Conservation (phyloP, 139 green algal genomes). For the Tetratostichococcus sp. region DNA sequence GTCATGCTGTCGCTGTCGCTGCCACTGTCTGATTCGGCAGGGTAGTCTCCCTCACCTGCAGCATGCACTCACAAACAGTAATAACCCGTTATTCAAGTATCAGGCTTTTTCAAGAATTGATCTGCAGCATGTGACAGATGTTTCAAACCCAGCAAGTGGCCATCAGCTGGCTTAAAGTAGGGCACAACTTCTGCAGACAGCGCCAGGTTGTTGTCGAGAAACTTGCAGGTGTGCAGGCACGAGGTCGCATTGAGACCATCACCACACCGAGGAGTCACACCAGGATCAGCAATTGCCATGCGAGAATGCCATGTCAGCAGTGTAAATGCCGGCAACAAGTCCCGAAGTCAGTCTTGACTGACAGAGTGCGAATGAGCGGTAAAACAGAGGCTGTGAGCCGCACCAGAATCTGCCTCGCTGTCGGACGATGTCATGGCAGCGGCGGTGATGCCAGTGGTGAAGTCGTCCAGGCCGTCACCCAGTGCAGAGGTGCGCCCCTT, state of each 20-base stretch:
- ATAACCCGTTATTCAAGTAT: too few species aligned
- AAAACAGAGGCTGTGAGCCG: too few species aligned
- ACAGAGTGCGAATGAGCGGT: not conserved
- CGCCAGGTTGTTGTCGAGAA: too few species aligned
- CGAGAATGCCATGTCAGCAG: not conserved
- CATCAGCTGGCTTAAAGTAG: too few species aligned
- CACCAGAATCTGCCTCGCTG: not conserved
- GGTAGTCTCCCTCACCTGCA: not conserved
- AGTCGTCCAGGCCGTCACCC: slow-evolving; percentile 40
- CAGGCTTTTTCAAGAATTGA: too few species aligned
- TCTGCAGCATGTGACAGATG: not conserved
- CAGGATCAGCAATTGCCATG: not conserved
- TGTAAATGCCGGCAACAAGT: slow-evolving; percentile 1
- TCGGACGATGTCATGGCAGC: not conserved
- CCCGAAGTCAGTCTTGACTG: not conserved
- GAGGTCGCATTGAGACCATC: too few species aligned
- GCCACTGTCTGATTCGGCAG: not conserved
- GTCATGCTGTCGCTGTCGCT: slow-evolving; percentile 16
- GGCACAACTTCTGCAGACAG: too few species aligned
- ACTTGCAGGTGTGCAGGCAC: too few species aligned
- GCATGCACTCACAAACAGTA: too few species aligned
- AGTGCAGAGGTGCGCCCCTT: slow-evolving; percentile 15
- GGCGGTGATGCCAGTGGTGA: slow-evolving; percentile 19
- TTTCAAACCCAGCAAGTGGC: too few species aligned
- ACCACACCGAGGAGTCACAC: too few species aligned